Evolutionary conservation across 2,329 filamentous ascomycete genomes (phyloP), one percentile per base, ranked within the genome.

Genomic region (Furcasterigmium furcatum): DNA sequence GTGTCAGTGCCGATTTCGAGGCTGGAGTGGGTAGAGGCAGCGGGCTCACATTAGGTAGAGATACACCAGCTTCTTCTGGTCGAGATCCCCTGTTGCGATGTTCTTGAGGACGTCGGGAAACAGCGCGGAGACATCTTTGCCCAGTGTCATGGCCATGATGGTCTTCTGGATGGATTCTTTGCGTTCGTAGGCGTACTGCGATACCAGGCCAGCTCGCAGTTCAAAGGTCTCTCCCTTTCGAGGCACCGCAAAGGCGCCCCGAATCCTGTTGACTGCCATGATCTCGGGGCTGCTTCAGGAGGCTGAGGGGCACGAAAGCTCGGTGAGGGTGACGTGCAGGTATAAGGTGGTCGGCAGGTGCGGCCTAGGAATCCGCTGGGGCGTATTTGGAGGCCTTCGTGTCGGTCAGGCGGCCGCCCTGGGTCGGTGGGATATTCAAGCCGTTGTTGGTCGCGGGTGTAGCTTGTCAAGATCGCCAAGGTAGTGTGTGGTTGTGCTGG

Each of bases 131-230:
- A 99, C 94, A 71, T 99, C 94, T 70, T 99, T 99, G 67, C 94
- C 94, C 58, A 99, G 69, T 2, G 94, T 99, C 94, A 99, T 99
- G 64, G 94, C 91, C 91, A 97, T 97, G 73, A 99, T 99, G 54
- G 94, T 99, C 79, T 96, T 97, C 66, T 99, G 94, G 58, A 99
- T 99, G 20, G 94, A 88, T 75, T 99, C 94, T 71, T 99, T 99
- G 61, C 91, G 86, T 80, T 99, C 94, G 72, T 95, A 96, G 49
- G 94, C 94, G 86, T 97, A 99, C 74, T 99, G 94, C 53, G 94
- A 99, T 53, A 95, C 94, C 66, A 99, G 76, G 32, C 94, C 94
- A 53, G 92, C 90, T 66, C 94, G 87, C 70, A 99, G 74, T 77
- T 99, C 94, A 66, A 96, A 97, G 14, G 94, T 99, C 74, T 99